A percentile compares a stretch with the other conserved stretches of the same genome.
Conservation (phyloP, 805 yeast genomes). For the Monosporozyma yasuniensis region DNA sequence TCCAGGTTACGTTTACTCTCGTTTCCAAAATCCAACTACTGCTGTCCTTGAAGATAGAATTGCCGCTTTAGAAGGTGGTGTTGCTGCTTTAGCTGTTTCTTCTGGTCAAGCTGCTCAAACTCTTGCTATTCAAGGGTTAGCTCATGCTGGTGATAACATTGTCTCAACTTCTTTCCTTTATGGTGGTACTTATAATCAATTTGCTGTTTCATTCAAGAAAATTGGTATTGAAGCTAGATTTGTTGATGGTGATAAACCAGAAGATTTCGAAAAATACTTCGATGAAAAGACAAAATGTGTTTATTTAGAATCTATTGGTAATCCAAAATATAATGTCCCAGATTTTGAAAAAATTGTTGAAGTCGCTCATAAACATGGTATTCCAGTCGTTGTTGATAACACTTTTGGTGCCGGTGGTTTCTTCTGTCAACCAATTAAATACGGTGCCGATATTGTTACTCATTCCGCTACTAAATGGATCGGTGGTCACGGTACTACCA, state of each 20-base stretch:
- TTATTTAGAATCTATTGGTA: slow-evolving; percentile 84
- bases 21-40: slow-evolving; percentile 88
- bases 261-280: slow-evolving; percentile 59
- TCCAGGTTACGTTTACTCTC: slow-evolving; percentile 79
- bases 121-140: slow-evolving; percentile 71
- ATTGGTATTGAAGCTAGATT: slow-evolving; percentile 80
- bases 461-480: slow-evolving; percentile 98
- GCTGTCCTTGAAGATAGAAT: slow-evolving; percentile 87
- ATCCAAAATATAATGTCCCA: slow-evolving; percentile 87
- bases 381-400: slow-evolving; percentile 89
- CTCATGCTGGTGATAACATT: slow-evolving; percentile 83
- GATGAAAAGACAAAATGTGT: slow-evolving; percentile 86
- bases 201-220: slow-evolving; percentile 84
- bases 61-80: slow-evolving; percentile 89
- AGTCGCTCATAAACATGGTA: slow-evolving; percentile 76
- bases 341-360: slow-evolving; percentile 72
- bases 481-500: slow-evolving; percentile 93
- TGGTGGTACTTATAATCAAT: slow-evolving; percentile 95
- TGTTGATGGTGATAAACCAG: slow-evolving; percentile 70
- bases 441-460: slow-evolving; percentile 85
- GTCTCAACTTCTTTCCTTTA: slow-evolving; percentile 79
- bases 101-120: slow-evolving; percentile 98
- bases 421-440: slow-evolving; percentile 72
- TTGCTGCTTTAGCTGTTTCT: slow-evolving; percentile 77
- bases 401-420: slow-evolving; percentile 96